phyloP scores from a whole-genome alignment of 2,329 filamentous ascomycete species.

The Metarhizium humberi region DNA sequence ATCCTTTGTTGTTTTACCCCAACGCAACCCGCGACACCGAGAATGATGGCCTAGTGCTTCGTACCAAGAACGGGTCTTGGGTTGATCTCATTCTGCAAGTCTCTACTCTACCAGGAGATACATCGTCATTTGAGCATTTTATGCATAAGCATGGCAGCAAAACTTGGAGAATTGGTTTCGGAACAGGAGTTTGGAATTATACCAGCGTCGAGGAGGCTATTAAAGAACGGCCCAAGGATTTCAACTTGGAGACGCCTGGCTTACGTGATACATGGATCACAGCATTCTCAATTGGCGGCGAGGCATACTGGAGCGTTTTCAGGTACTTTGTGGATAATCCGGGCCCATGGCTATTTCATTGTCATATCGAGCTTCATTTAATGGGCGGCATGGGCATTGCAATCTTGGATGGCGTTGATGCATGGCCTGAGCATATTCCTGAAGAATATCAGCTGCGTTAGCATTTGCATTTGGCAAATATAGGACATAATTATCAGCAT shows the following conservation, averaged over 20 bases:
- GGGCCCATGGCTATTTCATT: slow-evolving; percentile 38
- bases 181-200: slow-evolving; percentile 29
- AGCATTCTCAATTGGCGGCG: neutral
- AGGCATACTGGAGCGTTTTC: slow-evolving; percentile 28
- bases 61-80: slow-evolving; percentile 22
- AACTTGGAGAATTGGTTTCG: slow-evolving; percentile 30
- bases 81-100: slow-evolving; percentile 22
- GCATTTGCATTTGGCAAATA: neutral
- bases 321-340: slow-evolving; percentile 35
- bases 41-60: slow-evolving; percentile 1
- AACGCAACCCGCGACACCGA: neutral
- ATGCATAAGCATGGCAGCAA: slow-evolving; percentile 41
- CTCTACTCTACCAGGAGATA: slow-evolving; percentile 11
- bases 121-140: neutral
- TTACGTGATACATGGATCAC: slow-evolving; percentile 25
- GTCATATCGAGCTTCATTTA: slow-evolving; percentile 38
- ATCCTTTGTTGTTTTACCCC: slow-evolving; percentile 2
- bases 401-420: slow-evolving; percentile 35
- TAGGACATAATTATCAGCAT: no score
- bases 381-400: slow-evolving; percentile 36
- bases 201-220: slow-evolving; percentile 29
- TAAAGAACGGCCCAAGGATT: slow-evolving; percentile 22
- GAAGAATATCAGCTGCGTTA: neutral
- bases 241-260: slow-evolving; percentile 34
- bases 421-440: neutral